Evolutionary conservation across 1,284 basidiomycete genomes (phyloP), one percentile per base, ranked within the genome.

Genomic region (Cutaneotrichosporon curvatum): DNA sequence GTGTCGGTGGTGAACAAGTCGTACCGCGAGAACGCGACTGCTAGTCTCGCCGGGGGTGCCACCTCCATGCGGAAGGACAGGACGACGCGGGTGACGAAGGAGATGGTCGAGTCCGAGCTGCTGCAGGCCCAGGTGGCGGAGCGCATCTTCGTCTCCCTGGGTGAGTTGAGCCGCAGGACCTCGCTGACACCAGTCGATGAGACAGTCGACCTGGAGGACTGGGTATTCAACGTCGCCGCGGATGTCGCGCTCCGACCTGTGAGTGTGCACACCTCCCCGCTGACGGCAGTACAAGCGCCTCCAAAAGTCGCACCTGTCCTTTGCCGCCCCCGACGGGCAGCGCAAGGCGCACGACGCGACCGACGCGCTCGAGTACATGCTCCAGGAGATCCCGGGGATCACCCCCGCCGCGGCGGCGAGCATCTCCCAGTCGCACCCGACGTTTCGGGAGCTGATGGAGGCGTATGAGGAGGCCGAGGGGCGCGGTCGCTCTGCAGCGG

Each of bases 211-310:
- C 55, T 71, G 19, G 64, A 68, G 43, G 67, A 67, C 45, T 71
- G 67, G 68, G 47, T 72, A 4, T 68, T 59, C 51, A 72, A 71
- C 40, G 58, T 71, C 12, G 58, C 67, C 2, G 68, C 61, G 1
- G 71, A 72, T 46, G 50, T 72, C 3, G 71, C 71, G 2, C 38
- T 69, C 4, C 60, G 69, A 25, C 71, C 70, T 0, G 70, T 72
- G 47, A 43, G 66, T 57, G 18, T 7, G 2, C 43, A n/a, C 20
- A 16, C 14, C 4, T 22, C 25, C 4, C 18, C 7, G 37, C 47
- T 53, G 32, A 50, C 39, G 10, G 10, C 48, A 64, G 59, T 59
- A 63, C 55, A 71, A 71, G 47, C 58, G 68, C 12, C 53, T 72
- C n/a, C 54, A 62, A 23, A 70, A 70, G 43, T 61, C 64, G 0